A percentile compares a stretch with the other conserved stretches of the same genome.
Evolutionary conservation across 805 yeast species (phyloP).

Genomic region (Metschnikowia gruessii): DNA sequence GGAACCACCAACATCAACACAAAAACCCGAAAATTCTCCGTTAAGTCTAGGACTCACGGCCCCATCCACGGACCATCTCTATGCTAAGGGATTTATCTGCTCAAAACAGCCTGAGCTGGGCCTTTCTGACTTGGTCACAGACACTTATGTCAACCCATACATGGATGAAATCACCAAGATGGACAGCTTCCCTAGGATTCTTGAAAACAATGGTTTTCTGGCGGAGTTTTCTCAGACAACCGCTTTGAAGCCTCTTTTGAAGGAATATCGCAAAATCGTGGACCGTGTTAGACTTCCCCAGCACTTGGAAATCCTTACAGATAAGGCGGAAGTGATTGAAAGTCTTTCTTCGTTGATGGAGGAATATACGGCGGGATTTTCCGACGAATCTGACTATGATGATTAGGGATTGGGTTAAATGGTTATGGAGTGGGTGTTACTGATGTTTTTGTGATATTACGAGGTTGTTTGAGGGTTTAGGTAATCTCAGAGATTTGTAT

Average conservation of each 20-base stretch:
- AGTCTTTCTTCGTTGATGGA: constrained; percentile 42
- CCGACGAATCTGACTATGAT: constrained; percentile 22
- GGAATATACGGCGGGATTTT: constrained; percentile 52
- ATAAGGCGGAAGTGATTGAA: constrained; percentile 53
- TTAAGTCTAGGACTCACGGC: constrained; percentile 1
- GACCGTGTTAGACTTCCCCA: constrained; percentile 18
- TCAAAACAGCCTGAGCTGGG: constrained; percentile 1
- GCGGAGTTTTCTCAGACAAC: constrained; percentile 28
- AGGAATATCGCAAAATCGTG: constrained; percentile 23
- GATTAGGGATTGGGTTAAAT: neutral
- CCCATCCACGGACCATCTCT: neutral
- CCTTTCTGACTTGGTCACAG: constrained; percentile 1
- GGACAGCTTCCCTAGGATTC: constrained; percentile 32
- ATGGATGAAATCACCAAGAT: constrained; percentile 23
- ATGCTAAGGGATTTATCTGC: neutral
- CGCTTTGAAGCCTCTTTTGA: constrained; percentile 27
- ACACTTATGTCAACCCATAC: constrained; percentile 11
- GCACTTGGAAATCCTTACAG: constrained; percentile 39
- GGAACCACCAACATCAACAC: neutral
- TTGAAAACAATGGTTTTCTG: constrained; percentile 10
- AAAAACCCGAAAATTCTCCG: neutral
- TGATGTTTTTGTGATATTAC: no score
- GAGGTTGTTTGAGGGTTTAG: no score
- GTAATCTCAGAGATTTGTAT: no score
- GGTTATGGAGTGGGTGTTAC: no score